Base-by-base conservation (phyloP, 345 rosid genomes). In the Dimocarpus longan region DNA sequence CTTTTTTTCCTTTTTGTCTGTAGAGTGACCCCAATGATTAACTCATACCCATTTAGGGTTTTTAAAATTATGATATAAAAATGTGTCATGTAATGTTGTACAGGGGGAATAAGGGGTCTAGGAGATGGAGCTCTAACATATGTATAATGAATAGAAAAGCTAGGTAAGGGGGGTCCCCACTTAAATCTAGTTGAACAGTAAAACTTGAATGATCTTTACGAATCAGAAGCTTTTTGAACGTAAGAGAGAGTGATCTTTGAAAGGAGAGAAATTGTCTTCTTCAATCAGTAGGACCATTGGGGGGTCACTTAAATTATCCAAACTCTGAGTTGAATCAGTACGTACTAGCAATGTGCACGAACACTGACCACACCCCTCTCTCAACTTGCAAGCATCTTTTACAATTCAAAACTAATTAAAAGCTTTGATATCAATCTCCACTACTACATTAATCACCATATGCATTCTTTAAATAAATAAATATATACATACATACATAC, bases 351-450 rank as follows among this genome's bases (percentile, higher is more conserved):
- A 70, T 56, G 76, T 54, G 80, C 75, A 59, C 70, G 65, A 66
- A 66, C 78, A 72, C 70, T 72, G 80, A 81, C 70, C 40, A 72
- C 16, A 68, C 68, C 65, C 65, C 28, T 21, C 22, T 59, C 10
- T 21, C 65, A 60, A 60, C 65, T 60, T 60, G 65, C 65, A 60
- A 60, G 65, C 65, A 60, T 21, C 65, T 60, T 60, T 60, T 59
- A 21, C 26, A 0, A 19, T 59, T 60, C 59, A 54, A 15, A 54
- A 54, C 59, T 12, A 11, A 50, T 50, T 50, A 13, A 50, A 50
- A 50, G 4, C 19, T 0, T 50, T 12, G 56, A 4, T 42, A 6
- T 42, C 44, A 42, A 42, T 42, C 44, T 5, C 44, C 0, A 12
- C 18, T 12, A 50, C 56, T 50, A 12, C 56, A 50, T 13, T 19